Evolutionary conservation across 2,329 filamentous ascomycete species (phyloP).

Genomic region (Trichoderma cornu-damae): DNA sequence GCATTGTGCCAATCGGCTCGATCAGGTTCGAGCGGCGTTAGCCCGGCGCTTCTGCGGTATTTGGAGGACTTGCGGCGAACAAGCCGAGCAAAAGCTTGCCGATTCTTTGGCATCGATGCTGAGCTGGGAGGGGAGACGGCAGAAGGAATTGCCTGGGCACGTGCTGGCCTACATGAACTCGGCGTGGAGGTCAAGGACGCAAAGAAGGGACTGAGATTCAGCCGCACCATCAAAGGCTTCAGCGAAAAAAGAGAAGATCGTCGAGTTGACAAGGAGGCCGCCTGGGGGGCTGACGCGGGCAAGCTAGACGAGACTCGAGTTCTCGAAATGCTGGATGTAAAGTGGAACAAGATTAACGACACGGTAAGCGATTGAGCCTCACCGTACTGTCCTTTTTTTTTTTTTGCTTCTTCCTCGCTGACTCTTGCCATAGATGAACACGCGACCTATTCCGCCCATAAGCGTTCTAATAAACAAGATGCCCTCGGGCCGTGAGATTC

Average conservation of each 20-base stretch:
- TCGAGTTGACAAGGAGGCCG: slow-evolving; percentile 65
- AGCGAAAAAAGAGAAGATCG: slow-evolving; percentile 74
- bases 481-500: slow-evolving; percentile 84
- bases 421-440: slow-evolving; percentile 58
- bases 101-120: slow-evolving; percentile 86
- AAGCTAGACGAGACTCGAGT: slow-evolving; percentile 78
- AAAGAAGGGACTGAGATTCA: slow-evolving; percentile 53
- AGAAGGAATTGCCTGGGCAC: slow-evolving; percentile 79
- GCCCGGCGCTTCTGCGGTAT: slow-evolving; percentile 65
- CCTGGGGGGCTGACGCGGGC: slow-evolving; percentile 80
- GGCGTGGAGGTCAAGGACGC: slow-evolving; percentile 53
- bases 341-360: slow-evolving; percentile 92
- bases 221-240: slow-evolving; percentile 67
- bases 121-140: slow-evolving; percentile 78
- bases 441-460: slow-evolving; percentile 67
- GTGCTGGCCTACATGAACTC: slow-evolving; percentile 69
- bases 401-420: not conserved
- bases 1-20: slow-evolving; percentile 43
- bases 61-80: slow-evolving; percentile 69
- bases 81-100: slow-evolving; percentile 76
- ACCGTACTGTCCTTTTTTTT: not conserved
- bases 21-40: slow-evolving; percentile 47
- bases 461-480: slow-evolving; percentile 70
- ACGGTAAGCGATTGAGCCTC: slow-evolving; percentile 55
- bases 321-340: slow-evolving; percentile 77